Base-by-base conservation (phyloP, 768 basidiomycete genomes). In the Lentinula sp. region DNA sequence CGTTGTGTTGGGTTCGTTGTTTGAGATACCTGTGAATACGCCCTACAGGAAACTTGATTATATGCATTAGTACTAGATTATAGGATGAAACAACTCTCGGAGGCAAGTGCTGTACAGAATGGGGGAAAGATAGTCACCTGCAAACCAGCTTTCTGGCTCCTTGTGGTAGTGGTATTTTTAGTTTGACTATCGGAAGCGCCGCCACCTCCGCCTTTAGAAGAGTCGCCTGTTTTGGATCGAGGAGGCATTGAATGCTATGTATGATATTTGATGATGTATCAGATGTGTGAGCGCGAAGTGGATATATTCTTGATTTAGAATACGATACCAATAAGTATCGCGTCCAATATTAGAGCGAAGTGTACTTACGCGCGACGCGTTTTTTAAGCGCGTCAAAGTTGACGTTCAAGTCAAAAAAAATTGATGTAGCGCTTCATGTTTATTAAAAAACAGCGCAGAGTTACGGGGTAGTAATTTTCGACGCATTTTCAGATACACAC, bases 21-120 rank as follows among this genome's bases (percentile, higher is more conserved):
- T 97, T 95, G 66, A 97, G 77, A 76, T 92, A 96, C 78, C 95
- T 85, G 72, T 98, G 95, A 60, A 97, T 95, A 92, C 95, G 95
- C 55, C 95, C 94, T 49, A 97, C 95, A 41, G 95, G 94, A 74
- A 97, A 97, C 93, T 28, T 28, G 28, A 28, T 28, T 28, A 28
- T 28, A 28, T 28, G 28, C 28, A 28, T 28, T 95, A 67, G 1
- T n/a, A 39, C 18, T 36, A 33, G 28, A 10, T 41, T n/a, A 6
- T 43, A n/a, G 15, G 9, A 39, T 46, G 1, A 18, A 35, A 16
- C 28, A 4, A 5, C 16, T 32, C 16, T 15, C 32, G 42, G 28
- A 18, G 33, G 20, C 6, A 10, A 13, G 23, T 28, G 3, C 28
- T 28, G 28, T 28, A 28, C 28, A 28, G 4, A 28, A 28, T 28